Base-by-base conservation (phyloP, 2,329 filamentous ascomycete species). In the Rachicladosporium sp. region DNA sequence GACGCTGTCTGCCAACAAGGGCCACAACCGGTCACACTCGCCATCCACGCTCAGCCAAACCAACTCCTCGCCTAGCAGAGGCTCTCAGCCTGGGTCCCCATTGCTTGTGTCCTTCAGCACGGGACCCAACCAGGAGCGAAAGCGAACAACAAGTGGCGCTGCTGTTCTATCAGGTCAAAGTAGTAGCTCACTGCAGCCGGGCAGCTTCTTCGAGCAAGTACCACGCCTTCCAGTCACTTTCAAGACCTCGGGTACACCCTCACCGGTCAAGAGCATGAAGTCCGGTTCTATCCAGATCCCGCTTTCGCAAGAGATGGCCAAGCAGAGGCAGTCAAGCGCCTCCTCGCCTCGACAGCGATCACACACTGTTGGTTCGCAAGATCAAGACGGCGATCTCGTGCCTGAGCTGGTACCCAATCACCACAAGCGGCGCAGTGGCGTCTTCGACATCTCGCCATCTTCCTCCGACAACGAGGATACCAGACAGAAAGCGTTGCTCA, bases 391-490 rank as follows among this genome's bases (percentile, higher is more conserved):
- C 21, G 93, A 91, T 48, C 74, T 80, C 5, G 72, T 85, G 10
- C 69, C 80, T 2, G 77, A 82, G 39, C 74, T 82, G 37, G 61
- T 71, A 42, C 64, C 69, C 9, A 66, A 64, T 23, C 88, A 95
- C 55, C 79, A 88, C 52, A 95, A 95, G 59, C 80, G 91, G 31
- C 77, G 87, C 50, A 96, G 89, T 57, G 91, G 95, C 54, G 82
- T 95, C 2, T 86, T 96, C 51, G 89, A 96, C 58, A 82, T 95
- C 63, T 98, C 91, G 2, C 91, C 91, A 3, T 96, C 91, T 0
- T 96, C 89, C 0, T 98, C 91, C 0, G 91, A 98, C 56, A 98
- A 93, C 43, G 91, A 98, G 62, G 87, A 93, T 36, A 83, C 89
- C 33, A 85, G 93, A 53, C 83, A 88, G 6, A 94, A 88, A 57